Conservation (phyloP, 768 basidiomycete genomes). For the Crucibulum laeve region DNA sequence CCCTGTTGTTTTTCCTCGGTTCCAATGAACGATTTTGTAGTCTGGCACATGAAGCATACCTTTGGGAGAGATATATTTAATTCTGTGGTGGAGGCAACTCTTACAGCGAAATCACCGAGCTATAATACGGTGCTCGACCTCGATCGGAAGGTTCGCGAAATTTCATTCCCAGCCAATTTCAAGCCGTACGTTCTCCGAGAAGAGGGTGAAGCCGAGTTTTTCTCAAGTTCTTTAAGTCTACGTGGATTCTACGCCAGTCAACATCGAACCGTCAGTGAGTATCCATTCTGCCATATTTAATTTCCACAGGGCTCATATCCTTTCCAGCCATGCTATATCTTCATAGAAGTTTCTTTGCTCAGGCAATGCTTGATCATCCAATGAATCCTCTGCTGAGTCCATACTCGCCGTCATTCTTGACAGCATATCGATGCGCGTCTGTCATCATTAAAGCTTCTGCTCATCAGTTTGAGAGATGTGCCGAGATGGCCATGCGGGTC, state of each 20-base stretch:
- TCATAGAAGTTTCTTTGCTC: slow-evolving; percentile 54
- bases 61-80: slow-evolving; percentile 49
- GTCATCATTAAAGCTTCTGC: slow-evolving; percentile 45
- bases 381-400: slow-evolving; percentile 49
- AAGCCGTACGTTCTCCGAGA: slow-evolving; percentile 39
- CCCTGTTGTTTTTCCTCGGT: background rate
- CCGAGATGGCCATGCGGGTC: slow-evolving; percentile 41
- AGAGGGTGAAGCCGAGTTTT: slow-evolving; percentile 43
- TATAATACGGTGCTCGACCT: slow-evolving; percentile 46
- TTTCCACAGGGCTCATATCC: background rate
- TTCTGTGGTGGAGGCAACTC: slow-evolving; percentile 40
- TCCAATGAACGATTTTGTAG: slow-evolving; percentile 20
- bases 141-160: slow-evolving; percentile 45
- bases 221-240: slow-evolving; percentile 45
- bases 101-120: slow-evolving; percentile 41
- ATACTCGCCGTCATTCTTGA: slow-evolving; percentile 53
- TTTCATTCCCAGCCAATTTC: slow-evolving; percentile 40
- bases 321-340: slow-evolving; percentile 46
- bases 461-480: slow-evolving; percentile 44
- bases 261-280: slow-evolving; percentile 55
- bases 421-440: slow-evolving; percentile 48
- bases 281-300: background rate
- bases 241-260: slow-evolving; percentile 54
- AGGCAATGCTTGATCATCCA: slow-evolving; percentile 51
- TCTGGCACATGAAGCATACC: slow-evolving; percentile 54